Evolutionary conservation across 106 monocot species (phyloP).

Genomic region (Allium sativum): DNA sequence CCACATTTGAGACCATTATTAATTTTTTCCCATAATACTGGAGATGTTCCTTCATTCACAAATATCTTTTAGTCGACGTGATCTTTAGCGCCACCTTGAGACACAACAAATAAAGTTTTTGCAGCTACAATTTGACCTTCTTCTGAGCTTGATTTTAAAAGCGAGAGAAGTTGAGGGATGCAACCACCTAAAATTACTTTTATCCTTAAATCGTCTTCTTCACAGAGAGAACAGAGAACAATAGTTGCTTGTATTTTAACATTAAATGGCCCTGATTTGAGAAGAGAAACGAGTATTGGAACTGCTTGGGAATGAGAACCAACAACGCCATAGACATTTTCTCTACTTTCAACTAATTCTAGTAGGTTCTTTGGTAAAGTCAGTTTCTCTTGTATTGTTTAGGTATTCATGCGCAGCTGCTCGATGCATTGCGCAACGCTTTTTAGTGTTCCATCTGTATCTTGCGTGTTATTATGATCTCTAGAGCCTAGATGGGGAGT

Average conservation of each 20-base stretch:
- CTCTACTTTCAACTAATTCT: slow-evolving; percentile 82
- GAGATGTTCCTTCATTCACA: slow-evolving; percentile 87
- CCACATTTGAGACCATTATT: slow-evolving; percentile 49
- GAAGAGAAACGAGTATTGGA: slow-evolving; percentile 93
- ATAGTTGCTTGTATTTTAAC: slow-evolving; percentile 67
- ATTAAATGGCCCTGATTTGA: slow-evolving; percentile 69
- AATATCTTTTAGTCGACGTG: slow-evolving; percentile 98
- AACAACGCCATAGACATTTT: slow-evolving; percentile 80
- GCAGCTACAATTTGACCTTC: slow-evolving; percentile 84
- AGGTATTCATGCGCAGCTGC: slow-evolving; percentile 58
- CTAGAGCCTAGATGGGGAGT: slow-evolving; percentile 1
- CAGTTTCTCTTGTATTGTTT: slow-evolving; percentile 79
- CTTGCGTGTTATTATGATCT: slow-evolving; percentile 62
- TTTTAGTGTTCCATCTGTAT: slow-evolving; percentile 80
- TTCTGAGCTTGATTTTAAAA: slow-evolving; percentile 72
- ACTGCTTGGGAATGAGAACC: slow-evolving; percentile 98
- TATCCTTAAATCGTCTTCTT: slow-evolving; percentile 82
- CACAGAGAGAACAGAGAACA: slow-evolving; percentile 83
- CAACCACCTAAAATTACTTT: slow-evolving; percentile 96
- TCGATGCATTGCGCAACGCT: slow-evolving; percentile 95
- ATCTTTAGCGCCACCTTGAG: slow-evolving; percentile 84
- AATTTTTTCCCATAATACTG: slow-evolving; percentile 83
- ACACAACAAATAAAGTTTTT: slow-evolving; percentile 87
- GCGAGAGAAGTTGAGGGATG: slow-evolving; percentile 84
- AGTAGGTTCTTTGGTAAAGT: slow-evolving; percentile 65